Percentiles rank a stretch among this genome's conserved stretches.
Conservation (phyloP, 2,329 filamentous ascomycete genomes). For the Exserohilum turcica region DNA sequence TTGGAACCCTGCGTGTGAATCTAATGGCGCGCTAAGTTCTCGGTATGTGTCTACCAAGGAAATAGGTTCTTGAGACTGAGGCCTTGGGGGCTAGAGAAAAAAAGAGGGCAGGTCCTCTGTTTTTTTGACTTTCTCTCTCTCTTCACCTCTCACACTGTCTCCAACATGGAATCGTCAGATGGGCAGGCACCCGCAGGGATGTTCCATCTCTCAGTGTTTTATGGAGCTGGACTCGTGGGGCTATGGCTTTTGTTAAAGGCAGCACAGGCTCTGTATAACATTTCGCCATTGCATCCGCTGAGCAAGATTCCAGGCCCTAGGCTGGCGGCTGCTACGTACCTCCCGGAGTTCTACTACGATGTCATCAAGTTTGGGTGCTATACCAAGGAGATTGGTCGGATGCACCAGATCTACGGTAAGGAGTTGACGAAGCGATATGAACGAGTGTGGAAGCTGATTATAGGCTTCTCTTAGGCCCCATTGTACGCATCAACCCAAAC, state of each 20-base stretch:
- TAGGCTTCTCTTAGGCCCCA: conserved; percentile 27
- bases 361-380: conserved; percentile 39
- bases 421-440: neutral
- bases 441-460: neutral
- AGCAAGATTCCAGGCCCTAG: conserved; percentile 41
- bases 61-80: too few species aligned
- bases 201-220: neutral
- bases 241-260: conserved; percentile 21
- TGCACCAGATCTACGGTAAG: conserved; percentile 47
- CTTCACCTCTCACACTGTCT: neutral
- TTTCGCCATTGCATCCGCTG: conserved; percentile 38
- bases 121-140: too few species aligned
- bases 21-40: neutral
- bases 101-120: too few species aligned
- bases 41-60: neutral
- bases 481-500: conserved; percentile 42
- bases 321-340: conserved; percentile 42
- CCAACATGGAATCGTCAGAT: neutral
- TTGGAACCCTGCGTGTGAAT: neutral
- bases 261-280: conserved; percentile 29
- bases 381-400: conserved; percentile 39
- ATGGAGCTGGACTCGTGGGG: conserved; percentile 10
- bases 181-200: neutral
- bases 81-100: too few species aligned
- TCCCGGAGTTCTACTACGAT: conserved; percentile 48